Percentiles rank a stretch among this genome's conserved stretches.
These are phyloP conservation scores for Chaetomium tenue DNA, from an alignment of 495 filamentous ascomycete genomes.

Conservation along the genomic window DNA sequence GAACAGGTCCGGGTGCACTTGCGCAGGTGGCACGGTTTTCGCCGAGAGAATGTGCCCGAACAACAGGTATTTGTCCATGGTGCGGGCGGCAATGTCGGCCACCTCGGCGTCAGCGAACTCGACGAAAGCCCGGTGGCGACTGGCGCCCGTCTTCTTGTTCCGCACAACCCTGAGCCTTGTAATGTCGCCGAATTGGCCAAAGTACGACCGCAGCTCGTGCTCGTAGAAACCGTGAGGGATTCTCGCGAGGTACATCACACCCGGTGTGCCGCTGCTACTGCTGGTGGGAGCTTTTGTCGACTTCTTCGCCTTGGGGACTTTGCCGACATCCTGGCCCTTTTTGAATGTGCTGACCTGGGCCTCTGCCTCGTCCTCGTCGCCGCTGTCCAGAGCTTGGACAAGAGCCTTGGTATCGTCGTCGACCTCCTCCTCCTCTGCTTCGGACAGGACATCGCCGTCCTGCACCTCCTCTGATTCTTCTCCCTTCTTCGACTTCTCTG, in stretches of 20 bases:
- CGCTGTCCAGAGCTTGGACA: constrained; percentile 78
- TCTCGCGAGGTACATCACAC: constrained; percentile 83
- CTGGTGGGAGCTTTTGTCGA: constrained; percentile 26
- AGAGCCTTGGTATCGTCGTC: constrained; percentile 54
- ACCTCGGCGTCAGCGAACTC: constrained; percentile 78
- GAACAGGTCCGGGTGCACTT: constrained; percentile 78
- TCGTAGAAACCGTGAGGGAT: constrained; percentile 97
- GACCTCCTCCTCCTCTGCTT: constrained; percentile 43
- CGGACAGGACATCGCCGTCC: constrained; percentile 32
- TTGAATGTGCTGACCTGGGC: constrained; percentile 50
- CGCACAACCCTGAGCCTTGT: constrained; percentile 79
- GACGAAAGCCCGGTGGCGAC: constrained; percentile 90
- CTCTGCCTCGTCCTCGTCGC: constrained; percentile 59
- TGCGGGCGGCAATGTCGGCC: constrained; percentile 83
- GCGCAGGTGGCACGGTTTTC: constrained; percentile 68
- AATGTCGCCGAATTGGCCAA: constrained; percentile 90
- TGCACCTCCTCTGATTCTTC: constrained; percentile 23
- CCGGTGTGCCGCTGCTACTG: constrained; percentile 54
- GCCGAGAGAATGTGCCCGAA: constrained; percentile 90
- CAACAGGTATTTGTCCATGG: constrained; percentile 97
- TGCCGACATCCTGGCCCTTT: constrained; percentile 59
- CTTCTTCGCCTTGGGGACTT: constrained; percentile 59
- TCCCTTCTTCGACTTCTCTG: constrained; percentile 35
- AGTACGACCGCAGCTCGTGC: constrained; percentile 89
- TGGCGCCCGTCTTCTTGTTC: constrained; percentile 81